These are phyloP conservation scores for Globisporangium heterothallicum DNA, from an alignment of 352 stramenopile species.

Conservation along the genomic window DNA sequence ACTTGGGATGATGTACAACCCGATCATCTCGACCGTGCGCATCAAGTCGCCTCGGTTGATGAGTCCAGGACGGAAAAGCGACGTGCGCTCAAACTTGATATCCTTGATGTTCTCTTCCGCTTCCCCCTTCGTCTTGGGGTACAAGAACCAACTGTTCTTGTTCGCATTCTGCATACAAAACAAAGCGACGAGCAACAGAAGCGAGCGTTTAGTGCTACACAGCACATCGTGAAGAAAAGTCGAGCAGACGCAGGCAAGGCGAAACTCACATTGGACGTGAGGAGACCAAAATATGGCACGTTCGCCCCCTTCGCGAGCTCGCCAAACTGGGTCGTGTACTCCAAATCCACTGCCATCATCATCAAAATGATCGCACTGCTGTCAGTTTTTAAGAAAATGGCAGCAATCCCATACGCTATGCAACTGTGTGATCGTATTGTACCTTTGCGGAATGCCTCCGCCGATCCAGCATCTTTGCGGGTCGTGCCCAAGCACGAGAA, in stretches of 20 bases:
- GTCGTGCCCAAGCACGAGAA: slow-evolving; percentile 77
- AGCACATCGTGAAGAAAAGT: neutral
- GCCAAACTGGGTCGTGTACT: slow-evolving; percentile 55
- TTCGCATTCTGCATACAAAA: slow-evolving; percentile 28
- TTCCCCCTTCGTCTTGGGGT: slow-evolving; percentile 72
- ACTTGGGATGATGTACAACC: slow-evolving; percentile 38
- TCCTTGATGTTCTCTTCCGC: slow-evolving; percentile 58
- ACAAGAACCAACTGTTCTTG: slow-evolving; percentile 77
- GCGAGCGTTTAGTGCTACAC: neutral
- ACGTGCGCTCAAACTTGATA: slow-evolving; percentile 44
- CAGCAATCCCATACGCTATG: neutral
- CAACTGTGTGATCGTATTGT: neutral
- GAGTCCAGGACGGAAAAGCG: slow-evolving; percentile 56
- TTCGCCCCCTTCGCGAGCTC: slow-evolving; percentile 38
- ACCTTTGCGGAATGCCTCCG: slow-evolving; percentile 67
- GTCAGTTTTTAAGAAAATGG: too few species aligned
- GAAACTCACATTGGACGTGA: slow-evolving; percentile 48
- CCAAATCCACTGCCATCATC: slow-evolving; percentile 48
- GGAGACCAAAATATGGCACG: slow-evolving; percentile 57
- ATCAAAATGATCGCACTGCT: slow-evolving; percentile 5
- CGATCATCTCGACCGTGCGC: slow-evolving; percentile 48
- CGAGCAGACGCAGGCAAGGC: slow-evolving; percentile 5
- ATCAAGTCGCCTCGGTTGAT: slow-evolving; percentile 52
- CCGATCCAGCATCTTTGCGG: slow-evolving; percentile 59
- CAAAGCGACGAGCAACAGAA: neutral